phyloP scores from a whole-genome alignment of 2,329 filamentous ascomycete species.

The Sordariomycetes sp. region DNA sequence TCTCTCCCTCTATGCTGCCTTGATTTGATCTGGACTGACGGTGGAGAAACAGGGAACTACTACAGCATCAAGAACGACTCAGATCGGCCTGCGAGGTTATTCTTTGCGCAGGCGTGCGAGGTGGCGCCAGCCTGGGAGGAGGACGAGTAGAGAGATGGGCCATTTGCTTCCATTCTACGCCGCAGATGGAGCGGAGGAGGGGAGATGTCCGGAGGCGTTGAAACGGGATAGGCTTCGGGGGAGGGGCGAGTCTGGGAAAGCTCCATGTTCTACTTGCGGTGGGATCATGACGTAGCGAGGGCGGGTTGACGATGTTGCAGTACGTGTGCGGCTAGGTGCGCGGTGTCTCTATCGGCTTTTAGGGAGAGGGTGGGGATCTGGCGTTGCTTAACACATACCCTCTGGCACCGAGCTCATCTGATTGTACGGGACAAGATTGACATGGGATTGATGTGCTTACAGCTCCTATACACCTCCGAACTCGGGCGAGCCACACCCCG shows the following conservation, averaged over 20 bases:
- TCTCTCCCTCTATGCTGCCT: not conserved
- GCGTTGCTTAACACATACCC: not conserved
- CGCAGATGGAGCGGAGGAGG: not conserved
- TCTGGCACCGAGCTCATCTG: not conserved
- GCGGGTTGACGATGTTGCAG: too few species aligned
- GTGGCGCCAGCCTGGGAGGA: constrained; percentile 17
- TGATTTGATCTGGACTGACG: not conserved
- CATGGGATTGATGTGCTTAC: not conserved
- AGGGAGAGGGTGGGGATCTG: not conserved
- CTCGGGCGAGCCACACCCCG: not conserved
- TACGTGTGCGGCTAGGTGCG: not conserved
- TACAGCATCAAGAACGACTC: constrained; percentile 83
- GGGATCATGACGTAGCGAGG: too few species aligned
- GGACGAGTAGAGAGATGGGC: constrained; percentile 3
- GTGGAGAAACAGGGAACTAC: constrained; percentile 58
- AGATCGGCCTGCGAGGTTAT: constrained; percentile 59
- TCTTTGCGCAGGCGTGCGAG: constrained; percentile 84
- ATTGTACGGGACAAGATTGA: not conserved
- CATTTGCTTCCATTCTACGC: not conserved
- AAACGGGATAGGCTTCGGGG: too few species aligned
- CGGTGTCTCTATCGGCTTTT: not conserved
- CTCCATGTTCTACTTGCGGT: too few species aligned
- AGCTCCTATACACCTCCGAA: not conserved
- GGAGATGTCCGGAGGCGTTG: too few species aligned
- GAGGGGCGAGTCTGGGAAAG: too few species aligned